Percentiles rank a stretch among this genome's conserved stretches.
Conservation (phyloP, 2,329 filamentous ascomycete species). For the Botrytis tulipae region DNA sequence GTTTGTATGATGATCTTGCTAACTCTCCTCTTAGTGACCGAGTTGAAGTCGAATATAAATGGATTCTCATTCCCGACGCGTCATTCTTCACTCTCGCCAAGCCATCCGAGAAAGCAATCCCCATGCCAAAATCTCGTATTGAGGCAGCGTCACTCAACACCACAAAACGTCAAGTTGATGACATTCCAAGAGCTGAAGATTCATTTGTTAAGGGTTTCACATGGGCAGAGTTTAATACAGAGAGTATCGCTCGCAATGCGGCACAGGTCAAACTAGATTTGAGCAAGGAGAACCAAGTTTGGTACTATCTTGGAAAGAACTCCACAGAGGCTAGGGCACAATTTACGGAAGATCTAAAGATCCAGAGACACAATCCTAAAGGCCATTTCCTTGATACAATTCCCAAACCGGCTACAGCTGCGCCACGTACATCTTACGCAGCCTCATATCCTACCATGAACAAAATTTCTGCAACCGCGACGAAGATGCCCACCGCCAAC, state of each 20-base stretch:
- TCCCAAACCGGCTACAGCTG: conserved; percentile 49
- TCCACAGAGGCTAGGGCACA: conserved; percentile 90
- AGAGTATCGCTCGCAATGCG: conserved; percentile 55
- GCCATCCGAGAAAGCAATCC: conserved; percentile 69
- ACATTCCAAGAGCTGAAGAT: conserved; percentile 63
- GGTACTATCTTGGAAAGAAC: conserved; percentile 81
- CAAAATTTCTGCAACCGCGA: conserved; percentile 30
- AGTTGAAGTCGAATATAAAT: conserved; percentile 82
- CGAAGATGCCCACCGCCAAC: conserved; percentile 34
- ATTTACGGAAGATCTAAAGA: conserved; percentile 74
- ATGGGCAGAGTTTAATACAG: conserved; percentile 77
- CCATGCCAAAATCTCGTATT: conserved; percentile 63
- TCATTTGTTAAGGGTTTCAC: conserved; percentile 65
- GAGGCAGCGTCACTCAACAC: conserved; percentile 67
- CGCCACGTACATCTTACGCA: conserved; percentile 40
- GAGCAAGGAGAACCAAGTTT: conserved; percentile 70
- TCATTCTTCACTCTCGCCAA: conserved; percentile 71
- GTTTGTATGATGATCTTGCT: conserved; percentile 39
- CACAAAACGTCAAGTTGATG: conserved; percentile 57
- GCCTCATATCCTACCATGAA: conserved; percentile 37
- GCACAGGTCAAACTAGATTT: conserved; percentile 70
- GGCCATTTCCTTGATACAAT: conserved; percentile 73
- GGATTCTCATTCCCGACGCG: conserved; percentile 70
- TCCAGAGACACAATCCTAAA: conserved; percentile 61
- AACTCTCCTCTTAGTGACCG: conserved; percentile 57